Evolutionary conservation across 2,329 filamentous ascomycete species (phyloP), one percentile per base, ranked within the genome.

Genomic region (Ophiosphaerella herpotricha): DNA sequence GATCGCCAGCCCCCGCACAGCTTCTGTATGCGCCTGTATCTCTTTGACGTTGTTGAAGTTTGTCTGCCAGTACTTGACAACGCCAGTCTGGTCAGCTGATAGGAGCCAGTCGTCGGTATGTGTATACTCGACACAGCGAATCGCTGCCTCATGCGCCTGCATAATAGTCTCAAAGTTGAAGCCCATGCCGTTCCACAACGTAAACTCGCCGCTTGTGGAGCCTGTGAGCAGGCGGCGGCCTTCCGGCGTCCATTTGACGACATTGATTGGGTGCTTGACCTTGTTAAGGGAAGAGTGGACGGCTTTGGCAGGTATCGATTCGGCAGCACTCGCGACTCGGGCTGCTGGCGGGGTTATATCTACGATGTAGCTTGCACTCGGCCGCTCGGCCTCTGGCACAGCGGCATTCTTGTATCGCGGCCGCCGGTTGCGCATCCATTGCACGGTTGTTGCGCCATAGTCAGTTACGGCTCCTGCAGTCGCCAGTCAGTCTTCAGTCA

Each of bases 141-240:
- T 91, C 33, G 90, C 89, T 47, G 87, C 86, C 74, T 97, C 93
- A 74, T 97, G 93, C 34, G 93, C 93, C 73, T 96, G 92, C 89
- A 97, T 97, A 24, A 99, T 97, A 3, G 94, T 97, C 77, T 99
- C 94, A 65, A 99, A 99, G 74, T 99, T 97, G 82, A 99, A 99
- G 21, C 91, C 93, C 37, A 93, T 97, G 56, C 94, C 94, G 72
- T 99, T 99, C 94, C 94, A 99, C 3, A 99, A 77, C 34, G 95
- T 99, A 67, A 99, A 99, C 72, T 99, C 94, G 67, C 94, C 94
- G 71, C 93, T 97, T 60, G 91, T 96, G 0, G 92, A 96, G 18
- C 91, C 94, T 0, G 94, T 97, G 70, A 99, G 81, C 48, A 99
- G 78, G 60, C 94, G 83, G 54, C 94, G 87, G 24, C 94, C 94